phyloP scores from a whole-genome alignment of 169 alveolate genomes.

The Plasmodium sp. region DNA sequence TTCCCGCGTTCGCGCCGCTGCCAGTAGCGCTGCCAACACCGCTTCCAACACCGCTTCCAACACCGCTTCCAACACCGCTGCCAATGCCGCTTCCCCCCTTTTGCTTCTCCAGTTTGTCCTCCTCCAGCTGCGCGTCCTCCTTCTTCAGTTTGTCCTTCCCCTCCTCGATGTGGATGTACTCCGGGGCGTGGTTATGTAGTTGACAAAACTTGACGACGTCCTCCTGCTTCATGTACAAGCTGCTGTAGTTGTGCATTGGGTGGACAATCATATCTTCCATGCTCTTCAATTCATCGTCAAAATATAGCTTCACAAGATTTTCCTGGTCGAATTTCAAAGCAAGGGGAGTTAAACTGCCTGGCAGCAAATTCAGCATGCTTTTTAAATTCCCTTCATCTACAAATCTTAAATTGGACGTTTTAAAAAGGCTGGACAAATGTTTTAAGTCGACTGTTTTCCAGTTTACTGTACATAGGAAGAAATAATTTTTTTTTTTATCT shows the following conservation, averaged over 20 bases:
- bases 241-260: conserved; percentile 72
- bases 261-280: conserved; percentile 75
- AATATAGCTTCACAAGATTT: conserved; percentile 16
- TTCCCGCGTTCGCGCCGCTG: background rate
- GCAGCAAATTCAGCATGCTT: conserved; percentile 77
- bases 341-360: conserved; percentile 86
- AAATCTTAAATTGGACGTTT: conserved; percentile 83
- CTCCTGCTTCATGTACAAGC: conserved; percentile 65
- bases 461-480: conserved; percentile 72
- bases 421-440: conserved; percentile 76
- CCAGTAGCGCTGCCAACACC: too few relatives aligned
- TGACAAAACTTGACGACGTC: conserved; percentile 74
- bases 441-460: conserved; percentile 80
- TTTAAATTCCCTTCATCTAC: conserved; percentile 84
- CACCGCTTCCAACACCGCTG: too few relatives aligned
- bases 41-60: too few relatives aligned
- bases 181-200: conserved; percentile 45
- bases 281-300: conserved; percentile 69
- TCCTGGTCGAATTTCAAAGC: conserved; percentile 83
- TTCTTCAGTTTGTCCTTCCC: background rate
- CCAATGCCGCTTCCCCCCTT: background rate
- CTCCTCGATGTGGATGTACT: conserved; percentile 24
- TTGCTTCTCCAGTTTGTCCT: conserved; percentile 2
- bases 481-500: conserved; percentile 77
- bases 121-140: conserved; percentile 7